Evolutionary conservation across 768 basidiomycete genomes (phyloP), one percentile per base, ranked within the genome.

Genomic region (Hericium rajendrae): DNA sequence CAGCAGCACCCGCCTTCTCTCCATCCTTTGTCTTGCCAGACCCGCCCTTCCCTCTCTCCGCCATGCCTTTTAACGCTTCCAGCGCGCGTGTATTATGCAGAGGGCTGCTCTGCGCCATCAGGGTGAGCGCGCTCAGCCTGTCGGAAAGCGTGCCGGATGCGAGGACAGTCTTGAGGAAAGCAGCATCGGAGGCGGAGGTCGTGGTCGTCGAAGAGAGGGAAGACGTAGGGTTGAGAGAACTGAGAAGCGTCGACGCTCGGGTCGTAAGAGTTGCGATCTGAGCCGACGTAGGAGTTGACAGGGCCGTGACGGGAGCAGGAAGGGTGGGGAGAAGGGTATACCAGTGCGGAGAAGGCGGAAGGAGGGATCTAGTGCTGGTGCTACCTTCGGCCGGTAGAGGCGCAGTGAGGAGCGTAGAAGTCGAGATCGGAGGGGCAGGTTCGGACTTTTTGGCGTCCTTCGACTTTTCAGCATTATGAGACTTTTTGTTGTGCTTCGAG

Each of bases 71-170:
- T 55, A 97, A 70, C 2, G 77, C 79, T 56, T 91, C 90, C 53
- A 97, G 71, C 0, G 92, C 88, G 62, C 84, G 85, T 8, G 78
- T 79, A 65, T 94, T 92, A 67, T 95, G 91, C 59, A 94, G 60
- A 1, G 94, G 94, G 52, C 88, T 88, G 53, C 85, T 83, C 70
- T 95, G 89, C 18, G 94, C 91, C 51, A 97, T 76, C 41, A 97
- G 74, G 18, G 93, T 92, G 53, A 98, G 75, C 0, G 95, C 94
- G 60, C 91, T 91, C 1, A 98, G 81, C 55, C 91, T 80, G 68
- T 97, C 95, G 15, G 91, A 91, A 15, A 94, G 82, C 3, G 95
- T 98, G 57, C 95, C 95, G 24, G 85, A 85, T 40, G 83, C 77
- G 24, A 97, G 83, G 57, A 98, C 87, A 64, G 89, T 89, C 53